phyloP scores from a whole-genome alignment of 2,329 filamentous ascomycete genomes.

The Cladophialophora chaetospira region DNA sequence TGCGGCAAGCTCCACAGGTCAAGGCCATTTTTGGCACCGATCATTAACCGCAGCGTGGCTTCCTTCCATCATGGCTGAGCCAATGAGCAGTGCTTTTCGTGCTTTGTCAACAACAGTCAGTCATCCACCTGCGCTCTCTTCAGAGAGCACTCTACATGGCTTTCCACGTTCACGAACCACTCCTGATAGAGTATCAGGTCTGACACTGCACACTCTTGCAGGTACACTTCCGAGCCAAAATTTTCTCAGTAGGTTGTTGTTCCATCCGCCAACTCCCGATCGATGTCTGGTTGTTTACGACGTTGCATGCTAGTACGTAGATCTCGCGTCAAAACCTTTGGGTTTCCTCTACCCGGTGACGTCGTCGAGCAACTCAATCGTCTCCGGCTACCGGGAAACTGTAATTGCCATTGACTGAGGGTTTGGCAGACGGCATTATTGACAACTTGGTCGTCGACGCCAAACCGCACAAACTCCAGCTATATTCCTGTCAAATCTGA shows the following conservation, averaged over 20 bases:
- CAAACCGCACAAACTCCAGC: not conserved
- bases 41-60: conserved; percentile 12
- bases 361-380: conserved; percentile 1
- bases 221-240: conserved; percentile 4
- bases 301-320: not conserved
- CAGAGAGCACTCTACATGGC: not conserved
- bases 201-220: conserved; percentile 9
- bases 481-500: not conserved
- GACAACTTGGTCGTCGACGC: not conserved
- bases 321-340: not conserved
- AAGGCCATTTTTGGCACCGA: conserved; percentile 10
- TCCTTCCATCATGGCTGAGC: not conserved
- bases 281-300: not conserved
- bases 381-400: not conserved
- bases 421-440: not conserved
- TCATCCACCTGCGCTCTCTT: conserved; percentile 6
- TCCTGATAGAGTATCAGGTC: conserved; percentile 9
- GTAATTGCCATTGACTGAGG: not conserved
- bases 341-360: conserved; percentile 2
- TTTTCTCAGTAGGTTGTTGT: conserved; percentile 1
- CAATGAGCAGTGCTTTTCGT: not conserved
- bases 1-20: not conserved
- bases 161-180: not conserved
- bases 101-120: conserved; percentile 21
- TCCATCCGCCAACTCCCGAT: not conserved